A percentile compares a stretch with the other conserved stretches of the same genome.
Evolutionary conservation across 352 stramenopile species (phyloP).

Genomic region (Globisporangium recalcitrans): DNA sequence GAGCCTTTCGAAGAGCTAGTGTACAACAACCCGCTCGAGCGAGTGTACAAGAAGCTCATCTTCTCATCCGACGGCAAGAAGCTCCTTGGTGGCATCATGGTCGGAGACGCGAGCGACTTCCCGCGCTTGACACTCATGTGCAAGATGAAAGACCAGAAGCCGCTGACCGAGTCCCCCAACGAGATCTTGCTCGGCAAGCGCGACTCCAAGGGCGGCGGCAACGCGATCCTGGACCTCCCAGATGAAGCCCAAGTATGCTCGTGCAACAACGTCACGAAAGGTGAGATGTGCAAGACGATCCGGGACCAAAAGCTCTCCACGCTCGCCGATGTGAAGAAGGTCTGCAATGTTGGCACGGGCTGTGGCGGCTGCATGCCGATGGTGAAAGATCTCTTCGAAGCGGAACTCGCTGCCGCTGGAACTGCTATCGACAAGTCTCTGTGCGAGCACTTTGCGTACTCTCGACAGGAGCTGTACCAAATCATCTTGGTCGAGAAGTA

Average conservation of each 20-base stretch:
- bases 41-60: slow-evolving; percentile 91
- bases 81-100: slow-evolving; percentile 85
- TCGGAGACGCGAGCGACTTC: slow-evolving; percentile 91
- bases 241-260: slow-evolving; percentile 88
- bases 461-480: slow-evolving; percentile 86
- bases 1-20: slow-evolving; percentile 66
- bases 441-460: slow-evolving; percentile 90
- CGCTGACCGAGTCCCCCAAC: slow-evolving; percentile 40
- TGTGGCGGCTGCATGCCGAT: slow-evolving; percentile 90
- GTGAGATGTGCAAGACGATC: slow-evolving; percentile 68
- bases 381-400: slow-evolving; percentile 84
- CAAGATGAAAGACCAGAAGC: slow-evolving; percentile 49
- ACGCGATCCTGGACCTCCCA: slow-evolving; percentile 45
- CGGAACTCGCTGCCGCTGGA: slow-evolving; percentile 85
- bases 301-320: slow-evolving; percentile 71
- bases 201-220: slow-evolving; percentile 22
- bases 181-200: slow-evolving; percentile 60
- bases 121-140: slow-evolving; percentile 58
- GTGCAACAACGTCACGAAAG: slow-evolving; percentile 90
- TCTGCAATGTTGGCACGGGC: slow-evolving; percentile 83
- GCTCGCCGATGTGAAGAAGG: slow-evolving; percentile 74
- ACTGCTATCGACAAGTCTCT: slow-evolving; percentile 83
- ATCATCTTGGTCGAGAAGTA: slow-evolving; percentile 81
- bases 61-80: slow-evolving; percentile 82
- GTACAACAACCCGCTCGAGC: slow-evolving; percentile 88